Conservation (phyloP, 805 yeast genomes). For the Wickerhamiella dianesei region DNA sequence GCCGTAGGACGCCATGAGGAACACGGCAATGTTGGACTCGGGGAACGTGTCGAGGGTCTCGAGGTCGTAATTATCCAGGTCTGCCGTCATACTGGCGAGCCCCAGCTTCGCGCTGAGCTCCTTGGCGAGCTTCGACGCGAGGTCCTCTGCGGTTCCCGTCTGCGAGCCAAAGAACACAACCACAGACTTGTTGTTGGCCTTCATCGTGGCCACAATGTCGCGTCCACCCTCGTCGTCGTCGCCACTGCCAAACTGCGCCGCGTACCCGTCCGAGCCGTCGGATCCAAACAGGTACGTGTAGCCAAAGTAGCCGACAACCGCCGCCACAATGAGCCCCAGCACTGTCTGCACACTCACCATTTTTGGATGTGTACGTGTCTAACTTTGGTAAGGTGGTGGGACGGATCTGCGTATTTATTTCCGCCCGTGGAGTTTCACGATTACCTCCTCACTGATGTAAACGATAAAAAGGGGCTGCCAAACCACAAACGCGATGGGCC, state of each 20-base stretch:
- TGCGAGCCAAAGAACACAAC: slow-evolving; percentile 85
- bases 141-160: slow-evolving; percentile 98
- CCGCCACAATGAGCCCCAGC: slow-evolving; percentile 11
- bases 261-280: slow-evolving; percentile 6
- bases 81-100: slow-evolving; percentile 70
- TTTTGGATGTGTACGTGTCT: background rate
- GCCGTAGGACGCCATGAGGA: slow-evolving; percentile 87
- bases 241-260: slow-evolving; percentile 2
- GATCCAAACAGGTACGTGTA: slow-evolving; percentile 12
- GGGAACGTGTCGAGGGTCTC: slow-evolving; percentile 59
- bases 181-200: slow-evolving; percentile 54
- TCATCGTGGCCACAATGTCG: slow-evolving; percentile 28
- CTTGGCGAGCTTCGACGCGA: slow-evolving; percentile 78
- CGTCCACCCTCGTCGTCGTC: slow-evolving; percentile 4
- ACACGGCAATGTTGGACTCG: slow-evolving; percentile 46
- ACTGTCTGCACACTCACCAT: slow-evolving; percentile 1
- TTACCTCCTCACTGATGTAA: background rate
- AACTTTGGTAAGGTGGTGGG: background rate
- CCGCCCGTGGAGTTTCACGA: background rate
- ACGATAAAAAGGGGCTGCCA: background rate
- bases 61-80: slow-evolving; percentile 76
- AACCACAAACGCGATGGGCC: no score
- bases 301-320: slow-evolving; percentile 13
- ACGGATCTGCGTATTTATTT: background rate
- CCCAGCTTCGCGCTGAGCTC: slow-evolving; percentile 76